Percentiles rank a stretch among this genome's conserved stretches.
Conservation (phyloP, 768 basidiomycete genomes). For the Pleurotus platypus region DNA sequence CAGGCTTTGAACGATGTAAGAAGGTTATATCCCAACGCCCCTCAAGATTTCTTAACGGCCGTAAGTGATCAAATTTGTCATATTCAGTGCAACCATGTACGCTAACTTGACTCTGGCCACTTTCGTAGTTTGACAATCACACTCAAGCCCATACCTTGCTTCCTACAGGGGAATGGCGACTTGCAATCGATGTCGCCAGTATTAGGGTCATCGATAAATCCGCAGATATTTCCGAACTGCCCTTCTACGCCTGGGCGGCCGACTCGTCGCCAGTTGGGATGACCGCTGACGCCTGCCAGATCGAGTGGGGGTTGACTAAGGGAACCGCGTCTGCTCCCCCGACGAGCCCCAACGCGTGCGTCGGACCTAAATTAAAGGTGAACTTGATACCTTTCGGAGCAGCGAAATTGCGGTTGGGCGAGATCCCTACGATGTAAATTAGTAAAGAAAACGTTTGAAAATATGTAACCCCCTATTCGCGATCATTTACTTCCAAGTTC, state of each 20-base stretch:
- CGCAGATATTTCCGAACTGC: slow-evolving; percentile 20
- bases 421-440: slow-evolving; percentile 31
- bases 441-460: too few relatives aligned
- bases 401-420: slow-evolving; percentile 35
- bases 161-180: slow-evolving; percentile 32
- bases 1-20: slow-evolving; percentile 32
- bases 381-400: slow-evolving; percentile 37
- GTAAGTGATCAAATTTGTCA: slow-evolving; percentile 17
- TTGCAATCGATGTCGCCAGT: slow-evolving; percentile 36
- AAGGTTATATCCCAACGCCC: slow-evolving; percentile 32
- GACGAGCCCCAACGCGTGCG: slow-evolving; percentile 27
- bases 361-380: slow-evolving; percentile 26
- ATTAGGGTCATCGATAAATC: slow-evolving; percentile 29
- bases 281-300: slow-evolving; percentile 34
- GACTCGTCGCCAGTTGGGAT: slow-evolving; percentile 34
- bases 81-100: background rate
- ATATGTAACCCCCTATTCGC: too few relatives aligned
- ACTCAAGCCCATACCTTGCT: slow-evolving; percentile 34
- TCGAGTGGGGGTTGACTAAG: slow-evolving; percentile 29
- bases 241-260: slow-evolving; percentile 37
- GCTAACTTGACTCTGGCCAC: background rate
- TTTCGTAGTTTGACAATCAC: slow-evolving; percentile 31
- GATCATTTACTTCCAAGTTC: too few relatives aligned
- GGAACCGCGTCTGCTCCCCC: slow-evolving; percentile 34
- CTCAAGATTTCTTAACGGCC: slow-evolving; percentile 29